A percentile compares a stretch with the other conserved stretches of the same genome.
phyloP scores from a whole-genome alignment of 768 basidiomycete species.

The Leccinum longicurvipes region DNA sequence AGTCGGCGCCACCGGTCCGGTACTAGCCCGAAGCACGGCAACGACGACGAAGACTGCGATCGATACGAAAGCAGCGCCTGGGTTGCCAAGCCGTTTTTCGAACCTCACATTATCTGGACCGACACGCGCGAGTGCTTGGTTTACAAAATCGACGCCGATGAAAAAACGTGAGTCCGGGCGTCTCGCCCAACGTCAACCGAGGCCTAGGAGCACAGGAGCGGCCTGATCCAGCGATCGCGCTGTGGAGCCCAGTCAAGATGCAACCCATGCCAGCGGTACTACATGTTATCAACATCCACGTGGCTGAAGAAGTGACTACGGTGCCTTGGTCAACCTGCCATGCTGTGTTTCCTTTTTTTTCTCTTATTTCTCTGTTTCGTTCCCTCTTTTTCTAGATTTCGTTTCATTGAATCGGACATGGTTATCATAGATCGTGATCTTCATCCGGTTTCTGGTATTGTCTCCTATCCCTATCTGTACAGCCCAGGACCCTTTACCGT shows the following conservation, averaged over 20 bases:
- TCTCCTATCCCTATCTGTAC: background rate
- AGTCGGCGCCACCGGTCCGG: constrained; percentile 14
- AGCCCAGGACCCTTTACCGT: background rate
- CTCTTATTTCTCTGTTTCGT: background rate
- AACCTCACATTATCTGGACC: background rate
- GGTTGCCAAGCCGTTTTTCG: background rate
- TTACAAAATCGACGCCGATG: constrained; percentile 1
- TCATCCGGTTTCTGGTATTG: background rate
- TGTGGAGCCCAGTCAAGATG: background rate
- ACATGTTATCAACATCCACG: background rate
- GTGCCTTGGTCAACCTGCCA: background rate
- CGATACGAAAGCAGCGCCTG: background rate
- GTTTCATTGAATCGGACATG: background rate
- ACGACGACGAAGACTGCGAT: background rate
- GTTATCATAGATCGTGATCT: background rate
- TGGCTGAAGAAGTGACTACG: background rate
- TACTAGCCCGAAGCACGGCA: background rate
- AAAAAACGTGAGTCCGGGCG: background rate
- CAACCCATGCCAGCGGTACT: background rate
- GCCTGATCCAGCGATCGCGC: background rate
- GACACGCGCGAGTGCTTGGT: background rate
- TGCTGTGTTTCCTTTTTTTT: constrained; percentile 5
- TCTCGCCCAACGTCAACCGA: constrained; percentile 10
- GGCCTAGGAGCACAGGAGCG: background rate
- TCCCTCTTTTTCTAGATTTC: background rate